Evolutionary conservation across 345 rosid species (phyloP), one percentile per base, ranked within the genome.

Genomic region (Aquilaria yunnanensis): DNA sequence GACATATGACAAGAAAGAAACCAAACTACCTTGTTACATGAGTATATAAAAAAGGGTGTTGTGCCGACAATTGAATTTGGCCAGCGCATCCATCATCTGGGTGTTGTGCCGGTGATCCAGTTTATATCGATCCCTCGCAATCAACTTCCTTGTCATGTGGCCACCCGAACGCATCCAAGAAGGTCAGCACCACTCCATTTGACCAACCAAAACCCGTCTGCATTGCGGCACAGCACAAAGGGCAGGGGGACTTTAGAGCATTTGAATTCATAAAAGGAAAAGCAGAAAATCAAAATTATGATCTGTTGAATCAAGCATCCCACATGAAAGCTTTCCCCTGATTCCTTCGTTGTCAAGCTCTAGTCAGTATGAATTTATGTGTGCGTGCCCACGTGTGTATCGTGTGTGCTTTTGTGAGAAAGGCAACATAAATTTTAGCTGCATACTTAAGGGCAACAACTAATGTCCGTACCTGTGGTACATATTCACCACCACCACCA

Each of bases 141-240:
- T 72, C 89, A 23, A 90, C 58, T 41, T 56, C 61, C 62, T 61
- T 67, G 76, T 81, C 77, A 62, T 70, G 69, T 10, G 94, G 86
- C 97, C 98, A 93, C 64, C 99, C 99, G 77, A 85, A 90, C 75
- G 86, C 96, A 63, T 94, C 96, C 81, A 94, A 64, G 72, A 94
- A 85, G 30, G 95, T 61, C 80, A 94, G 70, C 31, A 83, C 81
- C 51, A 94, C 97, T 45, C 96, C 97, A 66, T 88, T 94, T n/a
- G 99, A 79, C 99, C 97, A 94, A 14, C 95, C 96, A 64, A 94
- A 94, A 52, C 97, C 97, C 29, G 91, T 88, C 96, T 93, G 85
- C 80, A 80, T 6, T 57, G 14, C 54, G 60, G 1, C 50, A 70
- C 10, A 32, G 12, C 56, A 51, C 60, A 12, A 59, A 4, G 8